Percentiles rank a stretch among this genome's conserved stretches.
phyloP scores from a whole-genome alignment of 768 basidiomycete species.

The Ramaria rubella region DNA sequence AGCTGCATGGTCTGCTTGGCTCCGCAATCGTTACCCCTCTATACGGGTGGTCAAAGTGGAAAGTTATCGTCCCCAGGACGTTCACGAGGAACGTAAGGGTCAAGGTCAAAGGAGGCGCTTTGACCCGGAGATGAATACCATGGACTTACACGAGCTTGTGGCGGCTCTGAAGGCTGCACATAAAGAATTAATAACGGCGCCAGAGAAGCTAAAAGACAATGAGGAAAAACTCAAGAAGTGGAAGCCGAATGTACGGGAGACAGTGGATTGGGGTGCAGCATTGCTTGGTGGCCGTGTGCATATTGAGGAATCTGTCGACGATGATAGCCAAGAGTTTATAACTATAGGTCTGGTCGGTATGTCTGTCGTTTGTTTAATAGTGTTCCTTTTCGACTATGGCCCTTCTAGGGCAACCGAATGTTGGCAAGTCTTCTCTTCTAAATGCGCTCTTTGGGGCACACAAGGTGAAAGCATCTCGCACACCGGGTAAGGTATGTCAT shows the following conservation, averaged over 20 bases:
- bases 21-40: slow-evolving; percentile 46
- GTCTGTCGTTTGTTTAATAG: slow-evolving; percentile 4
- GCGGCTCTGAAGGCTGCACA: slow-evolving; percentile 61
- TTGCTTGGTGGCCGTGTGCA: slow-evolving; percentile 36
- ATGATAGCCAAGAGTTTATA: slow-evolving; percentile 40
- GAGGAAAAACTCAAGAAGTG: slow-evolving; percentile 50
- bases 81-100: slow-evolving; percentile 22
- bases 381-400: neutral
- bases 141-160: slow-evolving; percentile 60
- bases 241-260: slow-evolving; percentile 55
- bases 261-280: slow-evolving; percentile 72
- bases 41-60: slow-evolving; percentile 68
- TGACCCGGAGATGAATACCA: slow-evolving; percentile 62
- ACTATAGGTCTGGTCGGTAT: slow-evolving; percentile 79
- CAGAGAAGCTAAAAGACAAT: slow-evolving; percentile 44
- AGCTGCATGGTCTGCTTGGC: slow-evolving; percentile 58
- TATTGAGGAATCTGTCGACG: slow-evolving; percentile 32
- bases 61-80: slow-evolving; percentile 53
- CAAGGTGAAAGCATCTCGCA: slow-evolving; percentile 76
- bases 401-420: slow-evolving; percentile 79
- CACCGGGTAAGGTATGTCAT: slow-evolving; percentile 59
- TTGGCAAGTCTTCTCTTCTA: slow-evolving; percentile 87
- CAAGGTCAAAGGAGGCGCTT: slow-evolving; percentile 44
- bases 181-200: slow-evolving; percentile 58
- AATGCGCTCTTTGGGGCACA: slow-evolving; percentile 83